phyloP scores from a whole-genome alignment of 2,329 filamentous ascomycete species.

The Diaporthe amygdali region DNA sequence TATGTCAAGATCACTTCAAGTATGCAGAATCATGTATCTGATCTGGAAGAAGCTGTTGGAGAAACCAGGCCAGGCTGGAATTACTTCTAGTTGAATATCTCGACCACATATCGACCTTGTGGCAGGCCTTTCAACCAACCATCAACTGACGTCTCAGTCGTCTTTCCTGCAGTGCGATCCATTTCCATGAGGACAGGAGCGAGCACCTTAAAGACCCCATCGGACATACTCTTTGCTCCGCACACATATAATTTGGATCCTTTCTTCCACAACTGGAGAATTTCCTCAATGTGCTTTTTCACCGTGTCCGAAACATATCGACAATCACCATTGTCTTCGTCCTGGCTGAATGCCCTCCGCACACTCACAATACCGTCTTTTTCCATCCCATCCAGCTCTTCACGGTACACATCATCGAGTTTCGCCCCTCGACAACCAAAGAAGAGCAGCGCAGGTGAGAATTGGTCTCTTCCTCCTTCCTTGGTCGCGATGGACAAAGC shows the following conservation, averaged over 20 bases:
- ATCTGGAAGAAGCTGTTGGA: too few species aligned
- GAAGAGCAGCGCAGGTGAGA: constrained; percentile 56
- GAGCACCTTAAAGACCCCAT: background rate
- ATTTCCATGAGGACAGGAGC: background rate
- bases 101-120: background rate
- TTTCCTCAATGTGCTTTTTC: background rate
- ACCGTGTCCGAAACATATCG: background rate
- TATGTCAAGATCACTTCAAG: background rate
- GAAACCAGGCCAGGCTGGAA: background rate
- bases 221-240: background rate
- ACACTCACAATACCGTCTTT: background rate
- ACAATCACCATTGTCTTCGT: background rate
- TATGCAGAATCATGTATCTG: background rate
- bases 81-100: background rate
- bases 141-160: background rate
- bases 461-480: constrained; percentile 52
- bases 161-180: background rate
- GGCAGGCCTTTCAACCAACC: background rate
- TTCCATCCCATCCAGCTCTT: background rate
- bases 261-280: background rate
- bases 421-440: background rate
- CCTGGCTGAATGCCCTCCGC: background rate
- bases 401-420: background rate
- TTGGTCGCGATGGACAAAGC: constrained; percentile 23
- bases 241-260: background rate